Percentiles rank a stretch among this genome's conserved stretches.
These are phyloP conservation scores for Cadophora sp. DNA, from an alignment of 2,329 filamentous ascomycete species.

Conservation along the genomic window DNA sequence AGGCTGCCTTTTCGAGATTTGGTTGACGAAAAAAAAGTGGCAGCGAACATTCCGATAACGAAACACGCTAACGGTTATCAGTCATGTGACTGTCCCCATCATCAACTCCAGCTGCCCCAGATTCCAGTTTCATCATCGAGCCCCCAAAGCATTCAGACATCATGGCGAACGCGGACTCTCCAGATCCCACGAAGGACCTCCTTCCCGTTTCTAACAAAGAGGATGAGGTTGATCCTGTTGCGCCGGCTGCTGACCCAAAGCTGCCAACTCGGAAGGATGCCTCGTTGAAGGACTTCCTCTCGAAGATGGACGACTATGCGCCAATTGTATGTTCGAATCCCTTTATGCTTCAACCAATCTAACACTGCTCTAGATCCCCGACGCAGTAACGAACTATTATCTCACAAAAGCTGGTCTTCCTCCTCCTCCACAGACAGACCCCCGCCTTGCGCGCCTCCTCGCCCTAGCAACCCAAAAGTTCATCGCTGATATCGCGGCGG, in stretches of 20 bases:
- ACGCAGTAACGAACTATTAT: slow-evolving; percentile 98
- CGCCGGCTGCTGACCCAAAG: slow-evolving; percentile 62
- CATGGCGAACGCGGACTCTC: slow-evolving; percentile 45
- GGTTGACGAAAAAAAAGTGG: slow-evolving; percentile 19
- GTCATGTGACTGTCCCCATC: slow-evolving; percentile 10
- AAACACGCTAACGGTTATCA: slow-evolving; percentile 10
- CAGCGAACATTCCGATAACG: slow-evolving; percentile 18
- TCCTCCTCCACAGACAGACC: slow-evolving; percentile 88
- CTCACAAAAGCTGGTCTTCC: slow-evolving; percentile 94
- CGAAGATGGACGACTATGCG: slow-evolving; percentile 98
- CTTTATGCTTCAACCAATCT: slow-evolving; percentile 16
- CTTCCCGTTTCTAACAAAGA: slow-evolving; percentile 38
- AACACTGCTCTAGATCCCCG: slow-evolving; percentile 74
- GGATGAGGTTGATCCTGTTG: slow-evolving; percentile 52
- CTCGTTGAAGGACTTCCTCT: slow-evolving; percentile 88
- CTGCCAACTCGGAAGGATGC: slow-evolving; percentile 87
- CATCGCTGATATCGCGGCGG: slow-evolving; percentile 94
- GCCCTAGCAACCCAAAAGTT: slow-evolving; percentile 99
- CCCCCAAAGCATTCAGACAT: slow-evolving; percentile 24
- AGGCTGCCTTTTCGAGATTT: slow-evolving; percentile 32
- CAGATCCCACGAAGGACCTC: slow-evolving; percentile 44
- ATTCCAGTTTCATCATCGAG: slow-evolving; percentile 1
- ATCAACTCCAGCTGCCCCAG: not conserved
- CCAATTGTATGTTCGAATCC: slow-evolving; percentile 76
- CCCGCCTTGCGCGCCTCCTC: slow-evolving; percentile 88